phyloP scores from a whole-genome alignment of 805 yeast species.

The Yamadazyma philogaea region DNA sequence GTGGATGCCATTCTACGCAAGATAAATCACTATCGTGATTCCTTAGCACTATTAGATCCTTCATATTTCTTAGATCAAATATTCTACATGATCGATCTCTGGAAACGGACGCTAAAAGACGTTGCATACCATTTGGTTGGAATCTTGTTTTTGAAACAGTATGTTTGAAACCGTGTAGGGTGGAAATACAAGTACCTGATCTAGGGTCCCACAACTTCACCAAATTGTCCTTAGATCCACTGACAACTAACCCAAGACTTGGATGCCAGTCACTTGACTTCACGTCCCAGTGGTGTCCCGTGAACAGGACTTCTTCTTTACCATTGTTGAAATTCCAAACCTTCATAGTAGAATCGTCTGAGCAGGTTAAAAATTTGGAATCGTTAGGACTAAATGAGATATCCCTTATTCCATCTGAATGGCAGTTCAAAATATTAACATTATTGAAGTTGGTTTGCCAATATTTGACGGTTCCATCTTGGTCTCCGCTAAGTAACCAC shows the following conservation, averaged over 20 bases:
- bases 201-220: constrained; percentile 97
- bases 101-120: constrained; percentile 79
- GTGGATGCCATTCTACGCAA: constrained; percentile 89
- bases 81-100: constrained; percentile 85
- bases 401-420: constrained; percentile 80
- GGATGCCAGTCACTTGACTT: constrained; percentile 98
- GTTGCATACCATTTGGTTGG: constrained; percentile 74
- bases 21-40: constrained; percentile 84
- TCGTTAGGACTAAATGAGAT: constrained; percentile 89
- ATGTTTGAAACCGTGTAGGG: constrained; percentile 89
- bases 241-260: constrained; percentile 74
- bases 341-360: constrained; percentile 87
- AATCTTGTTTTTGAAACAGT: constrained; percentile 84
- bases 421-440: constrained; percentile 75
- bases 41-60: constrained; percentile 66
- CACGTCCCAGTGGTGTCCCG: constrained; percentile 99
- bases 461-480: constrained; percentile 84
- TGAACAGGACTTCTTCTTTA: constrained; percentile 69
- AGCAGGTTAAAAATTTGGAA: constrained; percentile 85
- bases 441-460: constrained; percentile 99
- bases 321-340: constrained; percentile 95
- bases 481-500: constrained; percentile 93
- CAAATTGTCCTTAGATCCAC: constrained; percentile 94
- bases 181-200: constrained; percentile 64
- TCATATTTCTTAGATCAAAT: constrained; percentile 85